Evolutionary conservation across 176 grass and related monocot genomes (phyloP).

Genomic region (Pharus latifolius): DNA sequence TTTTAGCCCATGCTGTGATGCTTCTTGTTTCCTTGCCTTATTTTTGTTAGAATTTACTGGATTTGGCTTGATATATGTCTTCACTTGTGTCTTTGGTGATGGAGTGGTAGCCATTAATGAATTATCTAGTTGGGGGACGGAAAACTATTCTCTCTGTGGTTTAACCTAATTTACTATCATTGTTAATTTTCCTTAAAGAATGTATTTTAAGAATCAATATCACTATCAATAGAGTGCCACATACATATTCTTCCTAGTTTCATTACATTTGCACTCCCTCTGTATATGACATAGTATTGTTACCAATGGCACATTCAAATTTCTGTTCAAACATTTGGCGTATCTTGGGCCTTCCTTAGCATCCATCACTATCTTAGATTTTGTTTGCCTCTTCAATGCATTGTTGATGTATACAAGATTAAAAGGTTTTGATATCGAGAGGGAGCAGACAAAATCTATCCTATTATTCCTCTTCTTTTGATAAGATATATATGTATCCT

Average conservation of each 20-base stretch:
- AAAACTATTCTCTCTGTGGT: not conserved
- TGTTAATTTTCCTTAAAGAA: not conserved
- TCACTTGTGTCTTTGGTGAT: slow-evolving; percentile 10
- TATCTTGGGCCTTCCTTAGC: not conserved
- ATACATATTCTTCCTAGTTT: not conserved
- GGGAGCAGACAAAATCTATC: not conserved
- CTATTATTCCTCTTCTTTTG: not conserved
- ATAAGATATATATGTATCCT: not conserved
- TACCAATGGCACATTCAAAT: slow-evolving; percentile 11
- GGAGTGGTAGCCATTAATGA: no score
- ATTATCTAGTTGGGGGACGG: not conserved
- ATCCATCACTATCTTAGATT: slow-evolving; percentile 15
- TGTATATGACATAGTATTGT: not conserved
- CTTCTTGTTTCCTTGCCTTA: slow-evolving; percentile 7
- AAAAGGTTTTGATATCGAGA: not conserved
- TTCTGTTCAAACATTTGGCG: slow-evolving; percentile 21
- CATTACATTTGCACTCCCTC: not conserved
- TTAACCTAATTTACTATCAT: slow-evolving; percentile 8
- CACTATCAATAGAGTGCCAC: not conserved
- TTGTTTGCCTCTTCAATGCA: slow-evolving; percentile 6
- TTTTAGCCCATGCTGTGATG: slow-evolving; percentile 38
- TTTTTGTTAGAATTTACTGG: slow-evolving; percentile 21
- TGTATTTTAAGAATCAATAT: not conserved
- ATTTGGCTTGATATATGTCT: slow-evolving; percentile 24
- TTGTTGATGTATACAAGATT: no score